Percentiles rank a stretch among this genome's conserved stretches.
Conservation (phyloP, 352 stramenopile species). For the Bremia lactucae region DNA sequence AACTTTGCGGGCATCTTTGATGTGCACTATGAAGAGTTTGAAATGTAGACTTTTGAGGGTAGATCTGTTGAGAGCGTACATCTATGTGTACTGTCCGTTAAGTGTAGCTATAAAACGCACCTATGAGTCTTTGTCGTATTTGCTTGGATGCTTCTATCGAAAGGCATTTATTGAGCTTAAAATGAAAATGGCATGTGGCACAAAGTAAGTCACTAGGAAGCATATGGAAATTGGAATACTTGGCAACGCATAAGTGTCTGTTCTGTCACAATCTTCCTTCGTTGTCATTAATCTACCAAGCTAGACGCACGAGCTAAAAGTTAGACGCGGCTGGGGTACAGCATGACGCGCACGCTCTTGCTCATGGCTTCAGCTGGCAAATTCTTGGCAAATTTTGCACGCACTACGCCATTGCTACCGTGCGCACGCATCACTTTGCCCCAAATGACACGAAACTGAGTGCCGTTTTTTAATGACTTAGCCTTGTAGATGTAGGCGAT, state of each 20-base stretch:
- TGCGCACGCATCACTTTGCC: constrained; percentile 96
- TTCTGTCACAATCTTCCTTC: constrained; percentile 42
- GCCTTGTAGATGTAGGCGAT: constrained; percentile 99
- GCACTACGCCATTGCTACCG: constrained; percentile 97
- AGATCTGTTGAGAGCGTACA: background rate
- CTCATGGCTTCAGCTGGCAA: constrained; percentile 95
- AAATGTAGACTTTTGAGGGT: constrained; percentile 50
- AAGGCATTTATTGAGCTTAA: too few relatives aligned
- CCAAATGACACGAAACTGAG: constrained; percentile 99
- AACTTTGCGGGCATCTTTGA: constrained; percentile 81
- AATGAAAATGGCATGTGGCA: too few relatives aligned
- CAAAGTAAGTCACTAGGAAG: too few relatives aligned
- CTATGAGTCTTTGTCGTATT: too few relatives aligned
- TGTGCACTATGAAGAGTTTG: constrained; percentile 84
- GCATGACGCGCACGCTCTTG: constrained; percentile 96
- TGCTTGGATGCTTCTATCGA: too few relatives aligned
- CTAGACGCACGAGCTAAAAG: constrained; percentile 14
- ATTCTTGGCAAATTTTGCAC: constrained; percentile 98
- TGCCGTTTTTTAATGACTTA: constrained; percentile 90
- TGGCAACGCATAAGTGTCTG: too few relatives aligned
- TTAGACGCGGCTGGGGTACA: constrained; percentile 98
- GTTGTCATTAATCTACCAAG: constrained; percentile 36
- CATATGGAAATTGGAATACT: too few relatives aligned
- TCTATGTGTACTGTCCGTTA: too few relatives aligned
- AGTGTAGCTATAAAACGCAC: too few relatives aligned